Evolutionary conservation across 352 stramenopile species (phyloP), one percentile per base, ranked within the genome.

Genomic region (Phytophthora litchii): DNA sequence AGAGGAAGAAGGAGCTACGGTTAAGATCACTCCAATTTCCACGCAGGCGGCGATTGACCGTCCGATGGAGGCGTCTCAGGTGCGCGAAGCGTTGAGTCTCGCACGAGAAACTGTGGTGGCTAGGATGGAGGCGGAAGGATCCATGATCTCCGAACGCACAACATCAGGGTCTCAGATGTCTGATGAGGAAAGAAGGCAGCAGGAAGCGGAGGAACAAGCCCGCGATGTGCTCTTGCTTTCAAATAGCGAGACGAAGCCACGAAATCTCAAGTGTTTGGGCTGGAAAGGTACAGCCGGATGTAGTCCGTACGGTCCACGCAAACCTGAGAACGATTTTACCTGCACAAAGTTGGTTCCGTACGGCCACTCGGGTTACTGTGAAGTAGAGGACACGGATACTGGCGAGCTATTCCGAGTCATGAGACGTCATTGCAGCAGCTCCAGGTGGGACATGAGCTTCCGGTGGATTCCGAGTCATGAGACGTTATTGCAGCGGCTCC

Each of bases 351-450:
- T 51, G 13, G 32, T 76, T 36, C 66, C 70, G 0, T 40, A 54
- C 14, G 67, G 76, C 10, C 64, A 69, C n/a, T 72, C 67, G 1
- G 80, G 78, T 17, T 90, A 84, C 60, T 73, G 64, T 31, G 59
- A 73, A 17, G 59, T 73, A n/a, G 43, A 71, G 44, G 65, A 85
- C 49, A 63, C 42, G 0, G 41, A 64, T 0, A 72, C 58, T 2
- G 75, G 76, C 20, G 55, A 70, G 37, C 69, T n/a, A 3, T 62
- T 82, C 21, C 67, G 61, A 25, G 60, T 80, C 2, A 77, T 86
- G 67, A 45, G 57, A n/a, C 50, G 38, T 4, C 67, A 71, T 47
- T 88, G 78, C 61, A 52, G 25, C 27, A 74, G 69, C 5, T 43
- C 80, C 3, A 64, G 41, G 19, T 64, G 51, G 19, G 62, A 81